Percentiles rank a stretch among this genome's conserved stretches.
These are phyloP conservation scores for Coprinopsis cinerea DNA, from an alignment of 768 basidiomycete species.

Conservation along the genomic window DNA sequence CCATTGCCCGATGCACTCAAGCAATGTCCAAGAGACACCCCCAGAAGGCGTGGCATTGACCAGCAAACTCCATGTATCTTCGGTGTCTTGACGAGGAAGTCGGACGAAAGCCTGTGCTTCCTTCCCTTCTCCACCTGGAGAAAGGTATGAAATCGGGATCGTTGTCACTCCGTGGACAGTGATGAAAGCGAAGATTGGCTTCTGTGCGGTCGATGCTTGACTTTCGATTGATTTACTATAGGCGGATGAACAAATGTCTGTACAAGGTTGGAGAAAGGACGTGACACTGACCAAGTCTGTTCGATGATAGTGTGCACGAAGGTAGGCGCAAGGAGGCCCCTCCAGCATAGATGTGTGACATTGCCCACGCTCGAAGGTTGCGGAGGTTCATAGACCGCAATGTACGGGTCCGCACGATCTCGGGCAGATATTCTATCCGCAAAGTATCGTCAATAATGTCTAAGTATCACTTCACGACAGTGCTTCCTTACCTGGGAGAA, in stretches of 20 bases:
- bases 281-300: conserved; percentile 31
- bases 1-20: conserved; percentile 37
- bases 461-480: neutral
- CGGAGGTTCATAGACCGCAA: conserved; percentile 60
- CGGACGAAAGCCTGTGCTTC: conserved; percentile 27
- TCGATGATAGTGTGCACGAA: conserved; percentile 54
- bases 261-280: neutral
- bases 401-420: conserved; percentile 64
- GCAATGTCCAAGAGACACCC: conserved; percentile 33
- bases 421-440: conserved; percentile 46
- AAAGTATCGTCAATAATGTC: neutral
- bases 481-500: conserved; percentile 48
- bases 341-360: conserved; percentile 54
- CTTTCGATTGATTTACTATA: conserved; percentile 8
- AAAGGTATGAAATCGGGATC: conserved; percentile 49
- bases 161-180: conserved; percentile 31
- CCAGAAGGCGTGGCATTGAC: conserved; percentile 19
- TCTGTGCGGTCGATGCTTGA: conserved; percentile 2
- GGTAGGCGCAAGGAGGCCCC: conserved; percentile 43
- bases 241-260: too few relatives aligned
- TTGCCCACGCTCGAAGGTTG: conserved; percentile 36
- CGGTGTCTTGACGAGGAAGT: conserved; percentile 42
- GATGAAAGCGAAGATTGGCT: conserved; percentile 34
- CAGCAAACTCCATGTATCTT: conserved; percentile 48
- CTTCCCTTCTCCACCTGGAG: conserved; percentile 18